Percentiles rank a stretch among this genome's conserved stretches.
phyloP scores from a whole-genome alignment of 2,329 filamentous ascomycete species.

The Parafenestella ontariensis region DNA sequence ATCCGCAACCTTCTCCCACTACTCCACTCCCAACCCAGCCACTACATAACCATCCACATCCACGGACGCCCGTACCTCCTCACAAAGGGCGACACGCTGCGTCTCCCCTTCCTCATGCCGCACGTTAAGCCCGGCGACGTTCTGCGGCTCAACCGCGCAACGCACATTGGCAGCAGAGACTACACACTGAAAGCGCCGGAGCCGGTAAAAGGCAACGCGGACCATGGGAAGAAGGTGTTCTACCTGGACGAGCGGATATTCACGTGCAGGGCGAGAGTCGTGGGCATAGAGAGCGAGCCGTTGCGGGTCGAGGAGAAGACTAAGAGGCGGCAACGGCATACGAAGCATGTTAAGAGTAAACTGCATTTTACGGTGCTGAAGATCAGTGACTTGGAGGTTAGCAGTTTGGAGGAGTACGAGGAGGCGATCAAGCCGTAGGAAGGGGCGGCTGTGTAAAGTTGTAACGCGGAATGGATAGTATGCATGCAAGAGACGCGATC shows the following conservation, averaged over 20 bases:
- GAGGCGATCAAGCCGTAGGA: conserved; percentile 33
- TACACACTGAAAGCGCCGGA: conserved; percentile 75
- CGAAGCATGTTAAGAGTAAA: conserved; percentile 84
- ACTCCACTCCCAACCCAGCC: conserved; percentile 73
- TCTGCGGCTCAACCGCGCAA: conserved; percentile 85
- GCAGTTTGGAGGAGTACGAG: conserved; percentile 62
- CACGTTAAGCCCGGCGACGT: conserved; percentile 75
- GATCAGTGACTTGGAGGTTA: conserved; percentile 81
- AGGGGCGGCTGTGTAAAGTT: background rate
- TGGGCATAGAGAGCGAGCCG: conserved; percentile 79
- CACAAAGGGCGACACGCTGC: conserved; percentile 61
- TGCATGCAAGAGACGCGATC: background rate
- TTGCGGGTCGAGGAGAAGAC: conserved; percentile 63
- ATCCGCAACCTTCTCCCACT: conserved; percentile 71
- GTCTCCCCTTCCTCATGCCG: conserved; percentile 59
- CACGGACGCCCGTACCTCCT: conserved; percentile 82
- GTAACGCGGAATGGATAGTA: background rate
- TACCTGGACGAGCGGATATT: conserved; percentile 85
- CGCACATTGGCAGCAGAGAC: conserved; percentile 82
- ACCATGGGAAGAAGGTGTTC: conserved; percentile 48
- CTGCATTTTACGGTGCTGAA: conserved; percentile 85
- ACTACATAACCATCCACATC: conserved; percentile 83
- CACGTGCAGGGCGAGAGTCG: conserved; percentile 82
- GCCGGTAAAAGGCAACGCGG: conserved; percentile 37
- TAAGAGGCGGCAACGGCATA: conserved; percentile 70